phyloP scores from a whole-genome alignment of 75 land plant genomes.

The Chamaecyparis obtusa region DNA sequence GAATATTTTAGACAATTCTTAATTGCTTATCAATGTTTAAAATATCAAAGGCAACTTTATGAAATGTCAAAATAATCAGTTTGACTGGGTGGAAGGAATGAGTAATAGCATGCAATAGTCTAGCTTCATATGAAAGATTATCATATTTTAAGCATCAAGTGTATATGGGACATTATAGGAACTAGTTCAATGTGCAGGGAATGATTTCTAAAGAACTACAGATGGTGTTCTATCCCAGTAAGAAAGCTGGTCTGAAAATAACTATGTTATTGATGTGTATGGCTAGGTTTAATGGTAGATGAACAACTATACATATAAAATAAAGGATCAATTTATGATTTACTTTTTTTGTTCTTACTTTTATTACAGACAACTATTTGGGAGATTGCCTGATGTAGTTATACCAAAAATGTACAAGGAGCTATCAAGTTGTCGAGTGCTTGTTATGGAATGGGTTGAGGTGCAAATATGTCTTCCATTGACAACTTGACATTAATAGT shows the following conservation, averaged over 20 bases:
- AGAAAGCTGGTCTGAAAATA: neutral
- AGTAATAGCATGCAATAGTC: neutral
- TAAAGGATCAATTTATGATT: neutral
- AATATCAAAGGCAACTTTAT: too few species aligned
- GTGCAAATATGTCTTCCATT: slow-evolving; percentile 29
- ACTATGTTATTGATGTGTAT: neutral
- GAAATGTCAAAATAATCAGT: too few species aligned
- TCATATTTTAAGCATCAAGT: neutral
- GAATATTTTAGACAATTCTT: neutral
- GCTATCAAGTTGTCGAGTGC: slow-evolving; percentile 65
- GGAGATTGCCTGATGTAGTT: slow-evolving; percentile 70
- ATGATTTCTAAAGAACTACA: neutral
- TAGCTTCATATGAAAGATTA: neutral
- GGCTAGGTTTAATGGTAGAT: neutral
- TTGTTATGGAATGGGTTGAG: slow-evolving; percentile 98
- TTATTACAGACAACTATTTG: slow-evolving; percentile 68
- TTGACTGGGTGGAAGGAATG: neutral
- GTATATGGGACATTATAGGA: neutral
- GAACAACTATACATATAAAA: neutral
- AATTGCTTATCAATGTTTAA: too few species aligned
- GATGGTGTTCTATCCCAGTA: neutral
- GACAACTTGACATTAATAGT: neutral
- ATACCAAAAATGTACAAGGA: slow-evolving; percentile 85
- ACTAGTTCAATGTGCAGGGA: neutral
- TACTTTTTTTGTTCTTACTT: neutral